These are phyloP conservation scores for Tulasnella sp. DNA, from an alignment of 768 basidiomycete species.

Conservation along the genomic window DNA sequence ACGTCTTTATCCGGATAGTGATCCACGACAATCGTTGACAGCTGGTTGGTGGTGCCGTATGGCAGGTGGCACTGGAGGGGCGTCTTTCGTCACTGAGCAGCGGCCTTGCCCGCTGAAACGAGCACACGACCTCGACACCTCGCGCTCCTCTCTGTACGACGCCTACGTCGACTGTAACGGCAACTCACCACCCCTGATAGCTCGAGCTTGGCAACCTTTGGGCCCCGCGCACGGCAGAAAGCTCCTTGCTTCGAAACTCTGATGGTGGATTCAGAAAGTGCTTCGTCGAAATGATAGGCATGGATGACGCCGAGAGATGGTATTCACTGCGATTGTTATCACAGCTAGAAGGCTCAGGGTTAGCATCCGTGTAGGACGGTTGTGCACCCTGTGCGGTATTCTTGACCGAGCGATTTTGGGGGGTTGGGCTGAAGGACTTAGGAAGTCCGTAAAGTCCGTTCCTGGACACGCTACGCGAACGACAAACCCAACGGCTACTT, in stretches of 20 bases:
- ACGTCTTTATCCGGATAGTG: neutral
- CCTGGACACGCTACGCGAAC: neutral
- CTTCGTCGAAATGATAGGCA: neutral
- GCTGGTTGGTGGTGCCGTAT: neutral
- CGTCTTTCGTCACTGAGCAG: neutral
- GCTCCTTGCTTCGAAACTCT: neutral
- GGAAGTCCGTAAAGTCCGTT: neutral
- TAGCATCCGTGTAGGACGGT: neutral
- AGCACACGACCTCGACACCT: neutral
- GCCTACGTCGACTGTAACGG: neutral
- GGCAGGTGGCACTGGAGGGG: neutral
- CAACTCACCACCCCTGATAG: neutral
- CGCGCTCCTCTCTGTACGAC: neutral
- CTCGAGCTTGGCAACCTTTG: neutral
- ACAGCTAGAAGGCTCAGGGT: neutral
- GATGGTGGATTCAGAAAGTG: neutral
- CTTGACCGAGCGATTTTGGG: neutral
- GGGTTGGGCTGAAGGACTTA: neutral
- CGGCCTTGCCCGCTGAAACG: neutral
- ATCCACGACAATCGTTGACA: neutral
- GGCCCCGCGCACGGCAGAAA: neutral
- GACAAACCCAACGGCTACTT: neutral
- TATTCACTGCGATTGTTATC: neutral
- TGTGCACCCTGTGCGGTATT: neutral
- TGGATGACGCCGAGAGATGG: neutral